A percentile compares a stretch with the other conserved stretches of the same genome.
Conservation (phyloP, 108 stramenopile genomes). For the Nitzschia palea region DNA sequence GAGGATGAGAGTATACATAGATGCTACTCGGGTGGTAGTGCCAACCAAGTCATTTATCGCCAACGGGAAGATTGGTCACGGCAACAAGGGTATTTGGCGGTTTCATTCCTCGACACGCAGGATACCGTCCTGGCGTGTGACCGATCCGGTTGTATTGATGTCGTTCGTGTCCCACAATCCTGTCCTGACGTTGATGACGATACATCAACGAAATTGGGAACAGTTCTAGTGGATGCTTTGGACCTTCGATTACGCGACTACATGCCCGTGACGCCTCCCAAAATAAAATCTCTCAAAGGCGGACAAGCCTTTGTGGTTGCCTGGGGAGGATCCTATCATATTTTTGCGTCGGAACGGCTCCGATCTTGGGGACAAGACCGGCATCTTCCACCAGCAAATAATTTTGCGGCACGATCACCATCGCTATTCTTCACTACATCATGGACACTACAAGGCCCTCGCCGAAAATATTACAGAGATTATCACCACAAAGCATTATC, state of each 20-base stretch:
- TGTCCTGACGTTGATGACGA: no score
- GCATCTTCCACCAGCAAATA: neutral
- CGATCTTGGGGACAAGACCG: neutral
- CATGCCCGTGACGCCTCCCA: neutral
- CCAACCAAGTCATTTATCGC: neutral
- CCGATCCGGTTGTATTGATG: constrained; percentile 15
- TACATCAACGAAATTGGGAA: neutral
- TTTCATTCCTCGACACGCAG: constrained; percentile 22
- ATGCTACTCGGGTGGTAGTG: constrained; percentile 4
- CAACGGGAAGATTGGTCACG: constrained; percentile 3
- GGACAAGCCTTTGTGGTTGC: constrained; percentile 18
- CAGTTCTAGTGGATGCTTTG: neutral
- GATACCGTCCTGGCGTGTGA: constrained; percentile 29
- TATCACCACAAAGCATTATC: constrained; percentile 6
- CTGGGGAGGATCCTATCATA: constrained; percentile 1
- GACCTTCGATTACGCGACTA: neutral
- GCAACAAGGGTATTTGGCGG: neutral
- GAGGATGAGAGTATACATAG: no score
- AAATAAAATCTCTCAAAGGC: neutral
- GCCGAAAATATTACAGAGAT: constrained; percentile 19
- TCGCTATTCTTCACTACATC: neutral
- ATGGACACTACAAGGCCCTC: neutral
- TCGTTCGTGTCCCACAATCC: constrained; percentile 15
- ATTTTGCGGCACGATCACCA: neutral
- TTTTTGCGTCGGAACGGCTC: constrained; percentile 2